Evolutionary conservation across 1,284 basidiomycete species (phyloP).

Genomic region (Mixia osmundae): DNA sequence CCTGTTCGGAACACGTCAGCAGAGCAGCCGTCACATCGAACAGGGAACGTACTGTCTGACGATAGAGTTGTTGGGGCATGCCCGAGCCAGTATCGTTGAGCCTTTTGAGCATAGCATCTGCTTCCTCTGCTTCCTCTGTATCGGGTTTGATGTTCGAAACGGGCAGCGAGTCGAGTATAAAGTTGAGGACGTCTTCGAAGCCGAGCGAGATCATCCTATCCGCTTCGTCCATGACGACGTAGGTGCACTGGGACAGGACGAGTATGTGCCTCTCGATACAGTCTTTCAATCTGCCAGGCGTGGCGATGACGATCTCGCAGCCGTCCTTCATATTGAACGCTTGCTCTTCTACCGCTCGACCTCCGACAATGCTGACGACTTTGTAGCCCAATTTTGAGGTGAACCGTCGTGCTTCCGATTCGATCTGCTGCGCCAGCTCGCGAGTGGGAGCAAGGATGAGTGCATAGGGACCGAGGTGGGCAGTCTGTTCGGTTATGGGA

Average conservation of each 20-base stretch:
- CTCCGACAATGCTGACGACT: conserved; percentile 93
- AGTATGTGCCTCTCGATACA: conserved; percentile 87
- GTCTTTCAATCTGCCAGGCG: conserved; percentile 90
- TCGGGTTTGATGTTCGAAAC: conserved; percentile 65
- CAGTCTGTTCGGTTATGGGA: conserved; percentile 64
- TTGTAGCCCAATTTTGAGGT: conserved; percentile 62
- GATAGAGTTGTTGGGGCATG: conserved; percentile 18
- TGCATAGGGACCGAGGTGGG: conserved; percentile 76
- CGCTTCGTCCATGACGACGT: conserved; percentile 98
- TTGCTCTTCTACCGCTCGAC: conserved; percentile 78
- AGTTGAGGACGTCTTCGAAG: conserved; percentile 81
- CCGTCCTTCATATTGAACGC: conserved; percentile 86
- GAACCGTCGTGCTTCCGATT: conserved; percentile 75
- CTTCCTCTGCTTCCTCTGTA: conserved; percentile 21
- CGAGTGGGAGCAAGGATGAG: conserved; percentile 78
- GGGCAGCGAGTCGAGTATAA: conserved; percentile 82
- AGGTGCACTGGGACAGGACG: conserved; percentile 85
- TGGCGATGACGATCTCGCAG: conserved; percentile 94
- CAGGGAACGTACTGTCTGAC: conserved; percentile 17
- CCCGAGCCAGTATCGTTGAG: conserved; percentile 14
- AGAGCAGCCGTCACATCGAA: background rate
- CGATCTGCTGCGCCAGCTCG: conserved; percentile 83
- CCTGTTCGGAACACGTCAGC: conserved; percentile 6
- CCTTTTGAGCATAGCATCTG: conserved; percentile 15
- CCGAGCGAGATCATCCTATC: conserved; percentile 97